These are phyloP conservation scores for Bacidia rubella DNA, from an alignment of 495 filamentous ascomycete genomes.

Conservation along the genomic window DNA sequence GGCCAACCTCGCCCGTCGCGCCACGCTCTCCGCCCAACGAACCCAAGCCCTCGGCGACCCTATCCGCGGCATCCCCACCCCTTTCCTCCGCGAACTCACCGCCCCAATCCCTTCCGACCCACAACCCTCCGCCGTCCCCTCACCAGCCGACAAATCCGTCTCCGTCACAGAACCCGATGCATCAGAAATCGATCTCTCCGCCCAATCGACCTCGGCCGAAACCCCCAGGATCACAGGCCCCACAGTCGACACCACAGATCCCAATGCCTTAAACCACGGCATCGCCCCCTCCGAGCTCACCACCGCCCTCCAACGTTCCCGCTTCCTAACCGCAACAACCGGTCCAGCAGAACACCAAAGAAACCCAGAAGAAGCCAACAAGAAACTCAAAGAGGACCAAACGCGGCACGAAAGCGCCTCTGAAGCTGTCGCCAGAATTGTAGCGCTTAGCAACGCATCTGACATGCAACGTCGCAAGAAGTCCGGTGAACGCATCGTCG, in stretches of 20 bases:
- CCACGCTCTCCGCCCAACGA: conserved; percentile 48
- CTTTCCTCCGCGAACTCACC: conserved; percentile 75
- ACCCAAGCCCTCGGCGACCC: conserved; percentile 55
- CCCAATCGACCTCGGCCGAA: conserved; percentile 5
- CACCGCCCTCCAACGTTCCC: conserved; percentile 47
- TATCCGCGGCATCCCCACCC: conserved; percentile 59
- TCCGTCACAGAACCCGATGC: conserved; percentile 14
- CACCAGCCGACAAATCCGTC: conserved; percentile 11
- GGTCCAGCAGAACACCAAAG: conserved; percentile 18
- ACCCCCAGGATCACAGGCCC: conserved; percentile 21
- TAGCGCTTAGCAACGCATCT: conserved; percentile 57
- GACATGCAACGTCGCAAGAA: conserved; percentile 61
- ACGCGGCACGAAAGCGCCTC: conserved; percentile 42
- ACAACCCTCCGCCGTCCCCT: not conserved
- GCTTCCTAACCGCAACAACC: conserved; percentile 47
- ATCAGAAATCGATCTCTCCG: conserved; percentile 14
- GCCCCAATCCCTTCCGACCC: conserved; percentile 28
- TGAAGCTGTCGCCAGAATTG: conserved; percentile 62
- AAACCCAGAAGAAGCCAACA: conserved; percentile 19
- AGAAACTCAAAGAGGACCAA: conserved; percentile 24
- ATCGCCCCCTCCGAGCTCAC: conserved; percentile 51
- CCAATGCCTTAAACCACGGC: conserved; percentile 54
- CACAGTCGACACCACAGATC: conserved; percentile 30
- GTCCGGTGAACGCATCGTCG: conserved; percentile 71
- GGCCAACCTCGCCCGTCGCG: conserved; percentile 61